Conservation (phyloP, 176 grass and related monocot genomes). For the Themeda triandra region DNA sequence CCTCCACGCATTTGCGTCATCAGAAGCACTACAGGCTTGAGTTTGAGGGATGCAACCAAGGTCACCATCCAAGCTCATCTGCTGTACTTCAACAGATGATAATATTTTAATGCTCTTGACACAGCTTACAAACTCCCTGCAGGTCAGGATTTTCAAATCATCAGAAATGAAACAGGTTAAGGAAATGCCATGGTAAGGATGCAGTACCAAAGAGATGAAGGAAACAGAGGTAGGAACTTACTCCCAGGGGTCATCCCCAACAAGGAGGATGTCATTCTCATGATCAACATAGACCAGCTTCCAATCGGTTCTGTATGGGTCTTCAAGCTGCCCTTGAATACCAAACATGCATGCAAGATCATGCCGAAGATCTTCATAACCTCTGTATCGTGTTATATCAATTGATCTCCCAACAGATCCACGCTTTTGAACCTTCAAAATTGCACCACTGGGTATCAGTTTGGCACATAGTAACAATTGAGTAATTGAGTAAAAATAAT, state of each 20-base stretch:
- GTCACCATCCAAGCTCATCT: slow-evolving; percentile 96
- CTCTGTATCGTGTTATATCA: slow-evolving; percentile 80
- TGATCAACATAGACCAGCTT: slow-evolving; percentile 98
- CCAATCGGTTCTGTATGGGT: slow-evolving; percentile 85
- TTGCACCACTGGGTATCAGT: background rate
- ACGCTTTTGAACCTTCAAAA: slow-evolving; percentile 95
- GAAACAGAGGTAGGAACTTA: slow-evolving; percentile 49
- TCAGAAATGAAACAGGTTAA: background rate
- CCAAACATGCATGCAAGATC: slow-evolving; percentile 97
- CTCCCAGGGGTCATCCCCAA: slow-evolving; percentile 99
- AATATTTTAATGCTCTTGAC: slow-evolving; percentile 98
- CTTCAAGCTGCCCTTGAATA: slow-evolving; percentile 90
- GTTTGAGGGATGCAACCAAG: slow-evolving; percentile 73
- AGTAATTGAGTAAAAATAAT: slow-evolving; percentile 5
- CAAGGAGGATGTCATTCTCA: slow-evolving; percentile 93
- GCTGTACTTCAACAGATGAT: slow-evolving; percentile 90
- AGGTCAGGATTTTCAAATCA: background rate
- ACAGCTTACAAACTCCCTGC: slow-evolving; percentile 94
- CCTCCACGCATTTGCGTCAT: slow-evolving; percentile 78
- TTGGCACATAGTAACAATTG: background rate
- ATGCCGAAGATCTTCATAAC: slow-evolving; percentile 82
- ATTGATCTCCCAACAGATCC: slow-evolving; percentile 97
- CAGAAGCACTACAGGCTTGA: slow-evolving; percentile 84
- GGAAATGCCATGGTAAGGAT: background rate
- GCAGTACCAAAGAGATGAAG: background rate